Evolutionary conservation across 139 green algal species (phyloP), one percentile per base, ranked within the genome.

Genomic region (Asterochloris sp.): DNA sequence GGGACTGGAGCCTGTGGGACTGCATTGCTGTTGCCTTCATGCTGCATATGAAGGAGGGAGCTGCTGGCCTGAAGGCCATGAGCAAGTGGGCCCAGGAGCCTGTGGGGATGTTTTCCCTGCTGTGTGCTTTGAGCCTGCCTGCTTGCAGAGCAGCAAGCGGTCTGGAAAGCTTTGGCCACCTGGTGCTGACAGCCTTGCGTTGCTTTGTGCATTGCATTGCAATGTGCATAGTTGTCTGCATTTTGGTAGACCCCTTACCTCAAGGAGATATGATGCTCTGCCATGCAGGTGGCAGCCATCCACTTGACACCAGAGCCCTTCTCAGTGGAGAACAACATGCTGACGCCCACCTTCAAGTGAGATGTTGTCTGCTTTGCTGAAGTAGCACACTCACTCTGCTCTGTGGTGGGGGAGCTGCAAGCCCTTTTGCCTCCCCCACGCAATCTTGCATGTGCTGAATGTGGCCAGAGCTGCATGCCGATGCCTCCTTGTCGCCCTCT

Each of bases 321-420:
- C 86, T 91, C 83, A 0, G 92, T 98, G 17, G 96, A 99, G 76
- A 98, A 98, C 82, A 89, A 86, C 2, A 73, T 96, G 68, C 79
- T 95, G 79, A 96, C 93, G 0, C 96, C 96, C 62, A 98, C 95
- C 19, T 98, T 98, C 88, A 98, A 98, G 87, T 54, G 38, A 54
- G 38, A 54, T 54, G 38, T 54, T 54, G 38, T 6, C 38, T 54
- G 38, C 38, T 54, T 6, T 54, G 6, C 38, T 83, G 95, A 15
- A 93, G 2, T 2, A 54, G 6, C 38, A 54, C 38, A 54, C 38
- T 54, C 38, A 54, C 38, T 54, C 38, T 54, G 38, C 38, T 54
- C 38, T 54, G 2, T 54, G 38, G 6, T 54, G 38, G 38, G 38
- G 38, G 38, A 2, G 38, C 38, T 54, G 38, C 38, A 54, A 54